Evolutionary conservation across 2,329 filamentous ascomycete genomes (phyloP).

Genomic region (Pseudogymnoascus sp.): DNA sequence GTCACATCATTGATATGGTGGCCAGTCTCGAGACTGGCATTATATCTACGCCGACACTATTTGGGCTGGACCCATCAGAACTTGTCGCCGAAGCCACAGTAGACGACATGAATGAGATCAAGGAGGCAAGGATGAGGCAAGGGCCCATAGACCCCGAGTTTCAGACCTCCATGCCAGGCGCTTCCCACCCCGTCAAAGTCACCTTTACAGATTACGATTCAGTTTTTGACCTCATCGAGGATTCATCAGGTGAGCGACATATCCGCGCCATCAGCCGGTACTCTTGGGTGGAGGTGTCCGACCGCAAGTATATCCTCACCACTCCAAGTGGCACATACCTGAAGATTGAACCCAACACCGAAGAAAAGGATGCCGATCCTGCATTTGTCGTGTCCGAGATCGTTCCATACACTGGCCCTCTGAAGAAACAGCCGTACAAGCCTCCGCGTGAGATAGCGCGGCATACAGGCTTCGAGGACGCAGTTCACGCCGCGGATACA

Average conservation of each 20-base stretch:
- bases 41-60: slow-evolving; percentile 82
- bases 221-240: slow-evolving; percentile 81
- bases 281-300: slow-evolving; percentile 75
- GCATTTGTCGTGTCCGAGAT: slow-evolving; percentile 15
- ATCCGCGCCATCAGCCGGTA: slow-evolving; percentile 68
- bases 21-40: slow-evolving; percentile 76
- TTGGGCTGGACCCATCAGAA: slow-evolving; percentile 79
- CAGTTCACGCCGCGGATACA: slow-evolving; percentile 77
- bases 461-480: slow-evolving; percentile 59
- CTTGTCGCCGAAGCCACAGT: slow-evolving; percentile 60
- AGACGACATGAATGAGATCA: slow-evolving; percentile 48
- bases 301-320: slow-evolving; percentile 61
- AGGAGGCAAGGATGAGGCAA: slow-evolving; percentile 16
- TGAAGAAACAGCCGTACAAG: slow-evolving; percentile 47
- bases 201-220: slow-evolving; percentile 87
- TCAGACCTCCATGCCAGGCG: background rate
- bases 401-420: slow-evolving; percentile 30
- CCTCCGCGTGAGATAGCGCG: slow-evolving; percentile 60
- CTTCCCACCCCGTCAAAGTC: slow-evolving; percentile 31
- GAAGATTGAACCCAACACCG: slow-evolving; percentile 37
- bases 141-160: background rate
- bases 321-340: slow-evolving; percentile 56
- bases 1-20: slow-evolving; percentile 95
- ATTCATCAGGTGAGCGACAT: slow-evolving; percentile 68
- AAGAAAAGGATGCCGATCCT: slow-evolving; percentile 27